A percentile compares a stretch with the other conserved stretches of the same genome.
These are phyloP conservation scores for Solanum clarkiae DNA, from an alignment of 257 asterid genomes.

Conservation along the genomic window DNA sequence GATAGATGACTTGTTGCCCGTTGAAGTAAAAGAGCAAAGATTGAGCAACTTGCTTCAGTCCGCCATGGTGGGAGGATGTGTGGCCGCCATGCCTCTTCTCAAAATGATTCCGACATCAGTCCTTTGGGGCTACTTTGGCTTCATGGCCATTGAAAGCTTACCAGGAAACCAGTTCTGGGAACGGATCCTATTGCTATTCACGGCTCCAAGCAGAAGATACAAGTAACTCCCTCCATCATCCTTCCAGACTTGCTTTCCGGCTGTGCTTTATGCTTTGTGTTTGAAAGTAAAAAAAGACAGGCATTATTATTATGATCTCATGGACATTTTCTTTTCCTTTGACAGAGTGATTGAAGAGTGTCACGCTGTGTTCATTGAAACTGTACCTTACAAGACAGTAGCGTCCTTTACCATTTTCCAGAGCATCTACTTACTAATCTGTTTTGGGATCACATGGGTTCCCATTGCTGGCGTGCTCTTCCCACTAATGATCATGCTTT, in stretches of 20 bases:
- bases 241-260: background rate
- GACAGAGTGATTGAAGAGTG: constrained; percentile 7
- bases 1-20: constrained; percentile 15
- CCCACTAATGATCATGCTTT: constrained; percentile 12
- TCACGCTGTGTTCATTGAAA: constrained; percentile 6
- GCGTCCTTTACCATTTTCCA: constrained; percentile 9
- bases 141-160: constrained; percentile 13
- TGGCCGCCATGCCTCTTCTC: constrained; percentile 11
- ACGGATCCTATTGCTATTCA: constrained; percentile 2
- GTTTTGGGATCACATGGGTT: constrained; percentile 14
- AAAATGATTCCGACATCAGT: constrained; percentile 13
- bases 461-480: constrained; percentile 12
- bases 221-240: background rate
- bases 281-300: background rate
- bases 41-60: constrained; percentile 16
- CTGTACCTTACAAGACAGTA: constrained; percentile 12
- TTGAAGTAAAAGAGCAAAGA: constrained; percentile 12
- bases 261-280: background rate
- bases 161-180: constrained; percentile 17
- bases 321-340: background rate
- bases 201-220: constrained; percentile 16
- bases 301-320: background rate
- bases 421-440: constrained; percentile 7
- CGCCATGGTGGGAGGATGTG: constrained; percentile 14
- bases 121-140: constrained; percentile 11